Base-by-base conservation (phyloP, 1,284 basidiomycete genomes). In the Gomphus bonarii region DNA sequence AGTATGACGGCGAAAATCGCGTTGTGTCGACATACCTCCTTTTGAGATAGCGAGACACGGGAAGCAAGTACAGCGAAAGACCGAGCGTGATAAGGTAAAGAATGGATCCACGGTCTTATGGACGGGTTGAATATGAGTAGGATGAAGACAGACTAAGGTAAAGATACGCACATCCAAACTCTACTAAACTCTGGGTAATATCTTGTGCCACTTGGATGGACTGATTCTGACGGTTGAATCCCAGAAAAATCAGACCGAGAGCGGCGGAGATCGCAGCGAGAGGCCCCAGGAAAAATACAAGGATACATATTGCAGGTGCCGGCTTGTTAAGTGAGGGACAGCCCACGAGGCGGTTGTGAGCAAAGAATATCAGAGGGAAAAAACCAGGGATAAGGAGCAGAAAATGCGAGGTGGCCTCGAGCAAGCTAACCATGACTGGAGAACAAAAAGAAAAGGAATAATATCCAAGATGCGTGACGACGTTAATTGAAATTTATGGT, bases 251-350 rank as follows among this genome's bases (percentile, higher is more conserved):
- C 6, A 53, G 40, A 50, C 50, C 30, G 31, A 53, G n/a, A 25
- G n/a, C 36, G 12, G 57, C 57, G 9, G 43, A n/a, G 33, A 47
- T 14, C 18, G 50, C 50, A 53, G 57, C 22, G 31, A 58, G 42
- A 44, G 50, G 57, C n/a, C 50, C 57, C 4, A 58, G 50, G 31
- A 58, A 42, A 43, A 18, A 58, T 22, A 58, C 57, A 44, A 52
- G 51, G 18, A 31, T 52, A 35, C 50, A 58, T 11, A 53, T 46
- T 8, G 47, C 43, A 46, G 40, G 20, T 9, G 43, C 40, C 33
- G 46, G 38, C n/a, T 52, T 52, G 18, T 20, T 9, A 16, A 6
- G 28, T 43, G 49, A 25, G 31, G 42, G 18, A 30, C 42, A 22
- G 18, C 16, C 30, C 6, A 42, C 50, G 33, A 58, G 36, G 16